A percentile compares a stretch with the other conserved stretches of the same genome.
phyloP scores from a whole-genome alignment of 441 rosid genomes.

The Dalechampia spathulata region DNA sequence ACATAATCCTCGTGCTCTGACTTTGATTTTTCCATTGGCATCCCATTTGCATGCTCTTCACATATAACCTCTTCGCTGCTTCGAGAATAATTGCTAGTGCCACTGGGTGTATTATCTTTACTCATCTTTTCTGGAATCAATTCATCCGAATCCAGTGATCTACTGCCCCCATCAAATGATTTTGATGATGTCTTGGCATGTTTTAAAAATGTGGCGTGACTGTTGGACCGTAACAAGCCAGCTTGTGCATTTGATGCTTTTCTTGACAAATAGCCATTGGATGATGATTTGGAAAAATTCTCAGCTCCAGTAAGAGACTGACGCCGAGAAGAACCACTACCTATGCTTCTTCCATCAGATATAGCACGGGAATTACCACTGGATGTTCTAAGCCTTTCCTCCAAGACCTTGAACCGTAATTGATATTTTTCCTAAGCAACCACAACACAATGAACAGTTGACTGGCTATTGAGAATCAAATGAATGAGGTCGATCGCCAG shows the following conservation, averaged over 20 bases:
- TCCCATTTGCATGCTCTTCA: conserved; percentile 18
- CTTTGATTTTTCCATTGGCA: conserved; percentile 16
- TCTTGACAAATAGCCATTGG: conserved; percentile 29
- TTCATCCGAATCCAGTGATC: conserved; percentile 24
- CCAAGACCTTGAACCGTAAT: conserved; percentile 41
- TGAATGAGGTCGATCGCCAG: not conserved
- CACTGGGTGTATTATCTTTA: conserved; percentile 9
- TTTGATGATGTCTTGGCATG: conserved; percentile 25
- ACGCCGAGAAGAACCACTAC: conserved; percentile 27
- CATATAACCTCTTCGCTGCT: conserved; percentile 4
- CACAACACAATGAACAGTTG: conserved; percentile 1
- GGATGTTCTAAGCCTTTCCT: conserved; percentile 35
- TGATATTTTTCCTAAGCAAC: conserved; percentile 38
- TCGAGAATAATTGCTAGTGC: conserved; percentile 6
- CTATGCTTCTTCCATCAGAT: conserved; percentile 23
- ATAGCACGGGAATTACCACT: conserved; percentile 18
- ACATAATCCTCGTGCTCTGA: conserved; percentile 29
- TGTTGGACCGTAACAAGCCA: conserved; percentile 25
- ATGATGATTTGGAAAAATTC: conserved; percentile 20
- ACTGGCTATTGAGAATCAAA: conserved; percentile 2
- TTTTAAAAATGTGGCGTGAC: conserved; percentile 27
- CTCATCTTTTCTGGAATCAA: conserved; percentile 16
- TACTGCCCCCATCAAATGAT: conserved; percentile 37
- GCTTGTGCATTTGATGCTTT: conserved; percentile 19
- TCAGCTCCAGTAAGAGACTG: conserved; percentile 41